Evolutionary conservation across 1,284 basidiomycete genomes (phyloP).

Genomic region (Ganoderma sinense): DNA sequence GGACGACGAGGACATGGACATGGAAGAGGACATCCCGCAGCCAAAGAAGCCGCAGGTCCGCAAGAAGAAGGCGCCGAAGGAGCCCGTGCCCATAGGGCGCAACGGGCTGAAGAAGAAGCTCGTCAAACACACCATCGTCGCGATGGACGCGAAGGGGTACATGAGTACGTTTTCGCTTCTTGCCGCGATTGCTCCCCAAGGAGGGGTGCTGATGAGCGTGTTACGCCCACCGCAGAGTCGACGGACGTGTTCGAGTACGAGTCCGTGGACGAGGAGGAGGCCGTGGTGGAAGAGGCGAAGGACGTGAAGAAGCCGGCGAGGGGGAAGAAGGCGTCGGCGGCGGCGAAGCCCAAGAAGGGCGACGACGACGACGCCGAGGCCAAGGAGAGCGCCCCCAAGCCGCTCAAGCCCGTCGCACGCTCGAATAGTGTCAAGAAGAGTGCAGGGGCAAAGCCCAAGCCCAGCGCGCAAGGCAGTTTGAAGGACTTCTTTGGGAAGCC

Average conservation of each 20-base stretch:
- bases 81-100: conserved; percentile 66
- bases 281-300: conserved; percentile 18
- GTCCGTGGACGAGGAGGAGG: conserved; percentile 68
- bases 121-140: conserved; percentile 63
- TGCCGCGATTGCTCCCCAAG: background rate
- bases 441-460: conserved; percentile 28
- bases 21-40: conserved; percentile 47
- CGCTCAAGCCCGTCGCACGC: conserved; percentile 24
- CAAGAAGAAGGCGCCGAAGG: conserved; percentile 65
- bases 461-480: conserved; percentile 37
- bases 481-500: conserved; percentile 42
- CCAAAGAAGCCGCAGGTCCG: conserved; percentile 51
- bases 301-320: conserved; percentile 46
- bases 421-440: conserved; percentile 28
- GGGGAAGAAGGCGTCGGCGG: conserved; percentile 29
- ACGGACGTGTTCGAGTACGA: conserved; percentile 85
- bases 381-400: conserved; percentile 31
- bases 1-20: conserved; percentile 35
- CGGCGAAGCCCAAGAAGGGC: conserved; percentile 29
- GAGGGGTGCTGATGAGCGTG: background rate
- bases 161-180: conserved; percentile 55
- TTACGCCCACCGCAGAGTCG: conserved; percentile 54
- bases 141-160: conserved; percentile 72
- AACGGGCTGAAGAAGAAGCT: conserved; percentile 79
- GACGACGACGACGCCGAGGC: conserved; percentile 43